Percentiles rank a stretch among this genome's conserved stretches.
Conservation (phyloP, 805 yeast species). For the Soucietia sequanensis region DNA sequence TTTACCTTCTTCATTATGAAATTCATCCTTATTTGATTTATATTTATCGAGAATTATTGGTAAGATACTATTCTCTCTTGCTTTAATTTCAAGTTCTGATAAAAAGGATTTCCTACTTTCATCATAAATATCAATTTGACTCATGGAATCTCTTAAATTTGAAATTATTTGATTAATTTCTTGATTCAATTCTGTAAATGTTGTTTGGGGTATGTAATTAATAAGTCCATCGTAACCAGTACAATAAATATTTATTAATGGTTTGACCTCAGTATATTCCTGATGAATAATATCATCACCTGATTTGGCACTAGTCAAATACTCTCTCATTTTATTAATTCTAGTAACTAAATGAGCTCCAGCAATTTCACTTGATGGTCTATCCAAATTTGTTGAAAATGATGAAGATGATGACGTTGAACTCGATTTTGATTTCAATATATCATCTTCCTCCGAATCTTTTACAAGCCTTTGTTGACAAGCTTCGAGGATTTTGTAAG, state of each 20-base stretch:
- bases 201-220: conserved; percentile 40
- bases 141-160: conserved; percentile 34
- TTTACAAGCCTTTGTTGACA: conserved; percentile 44
- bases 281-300: conserved; percentile 58
- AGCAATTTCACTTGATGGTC: conserved; percentile 47
- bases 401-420: no score
- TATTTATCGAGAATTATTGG: conserved; percentile 53
- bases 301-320: conserved; percentile 53
- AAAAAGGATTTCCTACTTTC: conserved; percentile 39
- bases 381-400: conserved; percentile 56
- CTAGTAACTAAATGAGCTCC: conserved; percentile 38
- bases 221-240: conserved; percentile 36
- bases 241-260: conserved; percentile 42
- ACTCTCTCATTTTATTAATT: conserved; percentile 44
- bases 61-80: conserved; percentile 47
- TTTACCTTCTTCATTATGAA: conserved; percentile 13
- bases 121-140: conserved; percentile 29
- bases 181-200: conserved; percentile 32
- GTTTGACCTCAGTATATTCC: conserved; percentile 49
- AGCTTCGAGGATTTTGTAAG: conserved; percentile 43
- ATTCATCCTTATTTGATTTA: conserved; percentile 20
- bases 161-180: conserved; percentile 26
- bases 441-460: conserved; percentile 57
- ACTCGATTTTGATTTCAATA: conserved; percentile 44
- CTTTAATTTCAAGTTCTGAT: conserved; percentile 42